Conservation (phyloP, 257 asterid species). For the Vinca minor region DNA sequence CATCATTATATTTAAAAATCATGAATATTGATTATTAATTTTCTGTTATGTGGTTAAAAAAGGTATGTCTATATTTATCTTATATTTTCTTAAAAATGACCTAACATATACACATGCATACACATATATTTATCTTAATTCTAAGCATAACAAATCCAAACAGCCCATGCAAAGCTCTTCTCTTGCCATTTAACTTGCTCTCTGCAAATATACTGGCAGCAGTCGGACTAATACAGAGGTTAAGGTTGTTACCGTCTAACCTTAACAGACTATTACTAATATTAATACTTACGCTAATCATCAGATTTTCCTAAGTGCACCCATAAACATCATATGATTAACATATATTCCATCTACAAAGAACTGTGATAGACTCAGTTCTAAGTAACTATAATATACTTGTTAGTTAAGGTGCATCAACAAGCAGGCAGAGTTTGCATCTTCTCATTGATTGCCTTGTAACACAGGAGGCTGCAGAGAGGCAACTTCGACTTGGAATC, state of each 20-base stretch:
- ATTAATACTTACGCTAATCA: not conserved
- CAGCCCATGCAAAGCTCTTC: not conserved
- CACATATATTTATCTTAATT: no score
- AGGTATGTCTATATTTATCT: no score
- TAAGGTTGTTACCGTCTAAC: no score
- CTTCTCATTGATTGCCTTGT: slow-evolving; percentile 51
- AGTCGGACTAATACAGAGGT: no score
- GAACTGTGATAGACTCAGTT: not conserved
- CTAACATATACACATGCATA: no score
- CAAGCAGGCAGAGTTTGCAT: slow-evolving; percentile 34
- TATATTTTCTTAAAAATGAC: no score
- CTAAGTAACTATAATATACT: not conserved
- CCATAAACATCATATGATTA: not conserved
- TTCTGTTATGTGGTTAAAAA: no score
- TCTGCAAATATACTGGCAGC: not conserved
- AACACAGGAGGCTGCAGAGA: slow-evolving; percentile 75
- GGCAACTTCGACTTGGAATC: slow-evolving; percentile 71
- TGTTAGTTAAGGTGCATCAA: slow-evolving; percentile 13
- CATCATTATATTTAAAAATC: no score
- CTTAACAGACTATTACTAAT: no score
- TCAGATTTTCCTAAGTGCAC: not conserved
- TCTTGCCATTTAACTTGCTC: not conserved
- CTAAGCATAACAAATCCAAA: no score
- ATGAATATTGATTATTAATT: no score
- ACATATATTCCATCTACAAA: not conserved